Base-by-base conservation (phyloP, 1,139 yeast genomes). In the Yamadazyma oceani region DNA sequence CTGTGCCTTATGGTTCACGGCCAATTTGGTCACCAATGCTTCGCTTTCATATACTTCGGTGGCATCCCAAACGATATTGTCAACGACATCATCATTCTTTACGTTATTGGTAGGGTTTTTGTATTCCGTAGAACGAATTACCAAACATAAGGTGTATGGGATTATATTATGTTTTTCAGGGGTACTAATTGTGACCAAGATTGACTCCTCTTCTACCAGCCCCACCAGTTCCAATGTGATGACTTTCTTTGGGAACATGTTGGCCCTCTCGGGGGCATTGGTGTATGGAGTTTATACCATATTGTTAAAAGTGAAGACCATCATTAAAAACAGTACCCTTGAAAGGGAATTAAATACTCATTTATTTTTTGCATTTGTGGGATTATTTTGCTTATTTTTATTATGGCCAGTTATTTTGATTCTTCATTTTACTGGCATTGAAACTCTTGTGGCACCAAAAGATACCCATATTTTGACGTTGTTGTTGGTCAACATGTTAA, bases 221-320 rank as follows among this genome's bases (percentile, higher is more conserved):
- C 48, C 64, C 38, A 46, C 55, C 33, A 50, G 19, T 23, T 51
- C 61, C 36, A 44, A 69, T n/a, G 51, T 67, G 16, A 58, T 64
- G 35, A 75, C 81, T 2, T 60, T 89, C 17, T 57, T 80, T 41
- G 98, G 98, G 2, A 92, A 92, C 55, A 24, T 79, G 6, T 64
- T 90, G 43, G 97, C 97, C 0, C 68, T 92, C 12, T 58, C 77
- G 0, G 95, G 96, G 2, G 97, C 98, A 0, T 58, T 86, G 17
- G 73, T 90, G 29, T 92, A 92, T 55, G 97, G 97, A 21, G 64
- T 88, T n/a, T 92, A 92, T 63, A 87, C 97, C 16, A 88, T 95
- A 5, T 60, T 92, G 38, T 67, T 92, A 38, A 92, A 92, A 57
- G 69, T 76, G 50, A 78, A 75, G 49, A 87, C 89, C 12, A 54